These are phyloP conservation scores for Colletotrichum sp. DNA, from an alignment of 2,329 filamentous ascomycete genomes.

Conservation along the genomic window DNA sequence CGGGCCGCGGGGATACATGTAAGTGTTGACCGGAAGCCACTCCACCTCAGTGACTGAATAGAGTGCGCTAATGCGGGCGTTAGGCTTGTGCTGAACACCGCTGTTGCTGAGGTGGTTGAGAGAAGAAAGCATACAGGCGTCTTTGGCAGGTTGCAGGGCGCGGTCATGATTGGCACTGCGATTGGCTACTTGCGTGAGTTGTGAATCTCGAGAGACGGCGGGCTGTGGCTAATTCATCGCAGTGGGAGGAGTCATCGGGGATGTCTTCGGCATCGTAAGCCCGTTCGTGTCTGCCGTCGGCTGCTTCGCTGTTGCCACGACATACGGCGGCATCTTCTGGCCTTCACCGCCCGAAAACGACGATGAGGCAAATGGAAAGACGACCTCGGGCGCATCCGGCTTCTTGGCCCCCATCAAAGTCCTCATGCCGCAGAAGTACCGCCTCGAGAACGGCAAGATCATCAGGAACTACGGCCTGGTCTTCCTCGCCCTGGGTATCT, in stretches of 20 bases:
- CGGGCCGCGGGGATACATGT: constrained; percentile 72
- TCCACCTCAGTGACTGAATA: background rate
- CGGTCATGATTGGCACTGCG: constrained; percentile 70
- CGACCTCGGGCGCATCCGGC: constrained; percentile 41
- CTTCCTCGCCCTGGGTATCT: constrained; percentile 69
- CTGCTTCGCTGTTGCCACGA: constrained; percentile 28
- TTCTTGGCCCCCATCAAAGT: constrained; percentile 70
- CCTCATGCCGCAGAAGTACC: constrained; percentile 62
- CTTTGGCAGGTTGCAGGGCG: constrained; percentile 70
- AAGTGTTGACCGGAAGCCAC: constrained; percentile 5
- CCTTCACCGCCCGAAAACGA: constrained; percentile 29
- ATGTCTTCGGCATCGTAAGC: constrained; percentile 64
- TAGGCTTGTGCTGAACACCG: constrained; percentile 69
- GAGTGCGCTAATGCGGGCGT: background rate
- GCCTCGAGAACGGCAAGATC: constrained; percentile 53
- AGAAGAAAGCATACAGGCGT: constrained; percentile 66
- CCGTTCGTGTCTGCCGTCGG: constrained; percentile 66
- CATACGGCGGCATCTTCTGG: constrained; percentile 37
- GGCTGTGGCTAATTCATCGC: background rate
- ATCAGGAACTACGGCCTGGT: constrained; percentile 66
- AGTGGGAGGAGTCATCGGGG: constrained; percentile 69
- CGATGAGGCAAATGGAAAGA: constrained; percentile 22
- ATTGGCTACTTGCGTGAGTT: constrained; percentile 63
- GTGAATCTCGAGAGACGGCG: background rate
- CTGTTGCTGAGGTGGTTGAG: constrained; percentile 68